A percentile compares a stretch with the other conserved stretches of the same genome.
Evolutionary conservation across 169 alveolate species (phyloP).

Genomic region (Eimeria necatrix): DNA sequence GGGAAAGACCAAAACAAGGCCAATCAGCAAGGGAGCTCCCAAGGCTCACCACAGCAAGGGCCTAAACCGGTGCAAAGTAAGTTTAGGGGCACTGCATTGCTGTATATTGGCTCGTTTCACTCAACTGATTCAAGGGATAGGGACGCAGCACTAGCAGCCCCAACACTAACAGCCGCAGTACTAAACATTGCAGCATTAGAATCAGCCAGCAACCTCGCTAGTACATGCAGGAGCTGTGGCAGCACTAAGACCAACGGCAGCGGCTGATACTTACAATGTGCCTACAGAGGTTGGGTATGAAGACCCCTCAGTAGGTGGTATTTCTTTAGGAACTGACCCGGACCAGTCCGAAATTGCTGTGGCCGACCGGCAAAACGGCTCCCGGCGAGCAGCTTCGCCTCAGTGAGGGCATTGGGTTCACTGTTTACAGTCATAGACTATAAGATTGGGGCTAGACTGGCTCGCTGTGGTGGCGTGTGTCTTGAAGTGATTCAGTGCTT

Average conservation of each 20-base stretch:
- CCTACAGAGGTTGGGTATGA: constrained; percentile 71
- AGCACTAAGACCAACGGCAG: background rate
- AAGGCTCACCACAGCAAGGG: background rate
- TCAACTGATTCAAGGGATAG: background rate
- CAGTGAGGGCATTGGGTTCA: constrained; percentile 28
- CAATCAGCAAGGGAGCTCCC: constrained; percentile 40
- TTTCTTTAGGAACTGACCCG: constrained; percentile 62
- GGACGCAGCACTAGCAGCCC: too few relatives aligned
- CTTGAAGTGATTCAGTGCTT: too few relatives aligned
- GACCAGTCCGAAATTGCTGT: constrained; percentile 62
- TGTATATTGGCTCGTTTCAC: background rate
- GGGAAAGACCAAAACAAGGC: constrained; percentile 1
- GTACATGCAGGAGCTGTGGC: background rate
- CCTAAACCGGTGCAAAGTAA: constrained; percentile 38
- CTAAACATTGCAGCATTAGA: background rate
- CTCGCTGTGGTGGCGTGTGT: too few relatives aligned
- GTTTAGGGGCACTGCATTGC: background rate
- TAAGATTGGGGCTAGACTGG: background rate
- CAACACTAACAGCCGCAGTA: too few relatives aligned
- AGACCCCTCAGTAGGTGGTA: constrained; percentile 55
- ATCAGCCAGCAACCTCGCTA: background rate
- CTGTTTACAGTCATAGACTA: background rate
- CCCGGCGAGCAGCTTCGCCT: background rate
- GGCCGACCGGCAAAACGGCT: background rate
- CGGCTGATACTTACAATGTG: background rate